Evolutionary conservation across 192 early-diverging fungal species (phyloP), one percentile per base, ranked within the genome.

Genomic region (Podila epigama): DNA sequence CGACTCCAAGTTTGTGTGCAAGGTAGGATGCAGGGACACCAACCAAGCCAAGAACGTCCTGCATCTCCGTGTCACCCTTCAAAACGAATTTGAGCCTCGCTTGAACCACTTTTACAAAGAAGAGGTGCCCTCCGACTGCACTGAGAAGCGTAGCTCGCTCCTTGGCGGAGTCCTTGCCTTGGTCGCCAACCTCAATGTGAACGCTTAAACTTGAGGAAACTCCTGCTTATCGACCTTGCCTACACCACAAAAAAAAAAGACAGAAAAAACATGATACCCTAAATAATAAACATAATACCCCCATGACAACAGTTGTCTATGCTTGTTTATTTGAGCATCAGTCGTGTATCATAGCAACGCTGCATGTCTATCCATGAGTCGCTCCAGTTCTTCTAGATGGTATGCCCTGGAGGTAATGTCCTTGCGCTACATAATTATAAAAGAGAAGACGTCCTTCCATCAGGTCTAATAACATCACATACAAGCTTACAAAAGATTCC

Each of bases 301-400:
- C n/a, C 2, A 9, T 18, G 2, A 5, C 11, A 41, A 5, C 40
- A 41, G 40, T 9, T 9, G 11, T 41, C 18, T 41, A 22, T 22
- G n/a, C 20, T 48, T 32, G 10, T 58, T 18, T 40, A 35, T 56
- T 40, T 68, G n/a, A n/a, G n/a, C n/a, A n/a, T n/a, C n/a, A n/a
- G n/a, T n/a, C n/a, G n/a, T n/a, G n/a, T n/a, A n/a, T n/a, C n/a
- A 73, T 16, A 73, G 63, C 39, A 73, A 48, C 15, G 63, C 63
- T 44, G 70, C 70, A 25, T 75, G 70, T 42, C 64, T 60, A 27
- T 75, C 64, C 70, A 75, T 75, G 16, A 75, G 36, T 31, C 64
- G 58, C 15, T 75, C 70, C 42, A 75, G 11, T 39, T 75, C 70
- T 15, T 75, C 70, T 3, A 75, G 57, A 50, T 66, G 63, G 35